Evolutionary conservation across 2,329 filamentous ascomycete species (phyloP).

Genomic region (Neofusicoccum laricinum): DNA sequence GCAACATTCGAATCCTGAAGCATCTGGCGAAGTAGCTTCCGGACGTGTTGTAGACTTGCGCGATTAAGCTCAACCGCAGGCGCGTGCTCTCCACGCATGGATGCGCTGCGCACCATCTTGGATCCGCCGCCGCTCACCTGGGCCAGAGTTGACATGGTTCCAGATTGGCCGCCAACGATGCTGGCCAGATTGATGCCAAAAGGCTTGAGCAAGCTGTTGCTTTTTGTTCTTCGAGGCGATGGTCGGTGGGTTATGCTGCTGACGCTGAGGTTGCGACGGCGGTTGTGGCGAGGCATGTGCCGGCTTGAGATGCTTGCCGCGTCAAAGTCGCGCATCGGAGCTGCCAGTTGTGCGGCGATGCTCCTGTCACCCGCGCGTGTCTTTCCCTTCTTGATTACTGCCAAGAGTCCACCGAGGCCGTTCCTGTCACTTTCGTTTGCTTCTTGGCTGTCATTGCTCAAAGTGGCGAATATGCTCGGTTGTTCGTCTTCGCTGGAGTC

Average conservation of each 20-base stretch:
- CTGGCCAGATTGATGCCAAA: constrained; percentile 38
- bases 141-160: constrained; percentile 5
- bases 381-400: constrained; percentile 72
- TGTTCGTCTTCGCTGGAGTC: constrained; percentile 92
- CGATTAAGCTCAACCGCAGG: constrained; percentile 81
- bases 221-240: constrained; percentile 66
- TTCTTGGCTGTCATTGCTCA: constrained; percentile 62
- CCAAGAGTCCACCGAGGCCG: constrained; percentile 69
- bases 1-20: constrained; percentile 73
- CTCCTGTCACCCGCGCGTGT: constrained; percentile 72
- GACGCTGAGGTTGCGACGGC: constrained; percentile 80
- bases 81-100: constrained; percentile 70
- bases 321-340: constrained; percentile 63
- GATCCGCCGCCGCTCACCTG: constrained; percentile 25
- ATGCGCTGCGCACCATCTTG: constrained; percentile 67
- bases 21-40: constrained; percentile 78
- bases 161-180: constrained; percentile 21
- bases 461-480: constrained; percentile 75
- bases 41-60: constrained; percentile 84
- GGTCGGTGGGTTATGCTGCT: constrained; percentile 71
- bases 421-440: constrained; percentile 70
- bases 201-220: constrained; percentile 52
- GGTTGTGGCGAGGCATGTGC: constrained; percentile 60
- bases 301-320: constrained; percentile 63
- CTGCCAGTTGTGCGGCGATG: constrained; percentile 63